Conservation (phyloP, 495 filamentous ascomycete genomes). For the Glutinoglossum americanum region DNA sequence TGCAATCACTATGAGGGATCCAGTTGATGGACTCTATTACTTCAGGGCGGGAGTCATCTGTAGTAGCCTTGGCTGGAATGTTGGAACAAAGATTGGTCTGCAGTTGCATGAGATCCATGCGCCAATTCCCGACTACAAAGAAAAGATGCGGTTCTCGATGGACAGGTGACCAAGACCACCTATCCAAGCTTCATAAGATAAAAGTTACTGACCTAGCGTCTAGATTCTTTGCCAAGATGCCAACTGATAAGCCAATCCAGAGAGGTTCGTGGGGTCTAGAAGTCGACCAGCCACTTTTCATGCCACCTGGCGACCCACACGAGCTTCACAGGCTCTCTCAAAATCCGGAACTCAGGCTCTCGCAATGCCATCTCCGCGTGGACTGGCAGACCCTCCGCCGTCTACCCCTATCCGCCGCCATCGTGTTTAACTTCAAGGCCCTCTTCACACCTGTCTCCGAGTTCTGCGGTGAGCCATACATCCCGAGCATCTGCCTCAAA, state of each 20-base stretch:
- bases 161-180: conserved; percentile 31
- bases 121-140: conserved; percentile 69
- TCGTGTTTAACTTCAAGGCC: conserved; percentile 86
- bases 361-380: conserved; percentile 52
- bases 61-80: conserved; percentile 62
- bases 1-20: conserved; percentile 54
- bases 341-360: conserved; percentile 29
- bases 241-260: conserved; percentile 56
- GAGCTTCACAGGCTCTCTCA: conserved; percentile 34
- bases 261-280: conserved; percentile 79
- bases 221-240: conserved; percentile 65
- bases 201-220: background rate
- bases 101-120: conserved; percentile 54
- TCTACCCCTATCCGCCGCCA: conserved; percentile 48
- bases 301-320: conserved; percentile 54
- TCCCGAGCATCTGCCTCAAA: conserved; percentile 47
- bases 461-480: conserved; percentile 51
- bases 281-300: conserved; percentile 54
- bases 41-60: conserved; percentile 65
- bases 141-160: conserved; percentile 81
- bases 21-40: conserved; percentile 48
- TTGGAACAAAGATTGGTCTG: conserved; percentile 52
- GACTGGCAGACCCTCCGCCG: conserved; percentile 85
- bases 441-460: conserved; percentile 59
- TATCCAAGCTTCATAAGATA: background rate